Evolutionary conservation across 257 asterid genomes (phyloP).

Genomic region (Mitragyna speciosa): DNA sequence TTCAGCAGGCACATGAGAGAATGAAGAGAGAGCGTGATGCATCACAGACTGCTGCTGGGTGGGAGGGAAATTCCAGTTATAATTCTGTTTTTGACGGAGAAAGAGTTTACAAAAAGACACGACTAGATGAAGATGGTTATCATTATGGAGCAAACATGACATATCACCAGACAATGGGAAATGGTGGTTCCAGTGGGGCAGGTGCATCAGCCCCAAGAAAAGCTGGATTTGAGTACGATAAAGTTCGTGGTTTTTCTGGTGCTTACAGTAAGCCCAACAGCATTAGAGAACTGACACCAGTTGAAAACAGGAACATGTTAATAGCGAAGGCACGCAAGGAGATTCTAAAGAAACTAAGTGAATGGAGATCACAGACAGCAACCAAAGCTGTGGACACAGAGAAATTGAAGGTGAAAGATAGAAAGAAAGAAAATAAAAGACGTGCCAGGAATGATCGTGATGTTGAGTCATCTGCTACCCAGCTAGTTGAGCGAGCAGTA

Average conservation of each 20-base stretch:
- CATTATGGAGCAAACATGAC: constrained; percentile 31
- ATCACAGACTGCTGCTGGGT: constrained; percentile 31
- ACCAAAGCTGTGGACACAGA: constrained; percentile 25
- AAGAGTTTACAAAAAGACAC: constrained; percentile 36
- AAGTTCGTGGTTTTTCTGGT: constrained; percentile 30
- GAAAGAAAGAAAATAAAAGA: constrained; percentile 31
- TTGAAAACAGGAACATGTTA: constrained; percentile 44
- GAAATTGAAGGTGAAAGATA: constrained; percentile 34
- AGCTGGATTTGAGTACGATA: constrained; percentile 34
- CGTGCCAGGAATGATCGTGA: constrained; percentile 14
- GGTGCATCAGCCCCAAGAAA: constrained; percentile 29
- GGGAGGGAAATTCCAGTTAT: constrained; percentile 17
- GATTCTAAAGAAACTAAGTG: constrained; percentile 42
- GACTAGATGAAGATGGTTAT: constrained; percentile 39
- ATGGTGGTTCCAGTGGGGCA: constrained; percentile 24
- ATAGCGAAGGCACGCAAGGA: constrained; percentile 49
- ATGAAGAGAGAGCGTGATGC: constrained; percentile 60
- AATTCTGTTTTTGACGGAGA: constrained; percentile 23
- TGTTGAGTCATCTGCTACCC: constrained; percentile 32
- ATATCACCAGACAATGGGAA: constrained; percentile 25
- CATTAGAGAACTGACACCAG: constrained; percentile 38
- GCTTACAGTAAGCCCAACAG: constrained; percentile 32
- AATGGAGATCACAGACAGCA: constrained; percentile 33
- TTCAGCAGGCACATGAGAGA: constrained; percentile 54
- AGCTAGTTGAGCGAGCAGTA: constrained; percentile 25